Evolutionary conservation across 225 moss, liverwort and hornwort species (phyloP).

Genomic region (Asterella californica): DNA sequence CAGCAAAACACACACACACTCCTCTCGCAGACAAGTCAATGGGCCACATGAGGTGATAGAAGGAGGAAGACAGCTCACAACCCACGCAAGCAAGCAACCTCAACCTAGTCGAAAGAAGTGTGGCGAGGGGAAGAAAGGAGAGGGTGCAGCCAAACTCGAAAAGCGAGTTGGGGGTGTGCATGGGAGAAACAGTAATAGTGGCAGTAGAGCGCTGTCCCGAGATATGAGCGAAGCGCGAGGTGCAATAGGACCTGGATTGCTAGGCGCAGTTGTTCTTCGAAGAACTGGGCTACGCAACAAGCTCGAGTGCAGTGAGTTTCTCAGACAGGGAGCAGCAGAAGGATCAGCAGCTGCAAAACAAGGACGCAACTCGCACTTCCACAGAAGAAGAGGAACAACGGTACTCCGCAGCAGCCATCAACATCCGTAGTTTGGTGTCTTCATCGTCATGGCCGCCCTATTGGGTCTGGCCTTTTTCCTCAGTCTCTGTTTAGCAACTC

Average conservation of each 20-base stretch:
- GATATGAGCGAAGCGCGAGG: constrained; percentile 8
- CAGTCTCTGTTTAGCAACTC: constrained; percentile 10
- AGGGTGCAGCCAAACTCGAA: neutral
- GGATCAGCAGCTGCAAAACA: neutral
- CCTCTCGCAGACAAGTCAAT: constrained; percentile 13
- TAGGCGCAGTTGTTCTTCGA: neutral
- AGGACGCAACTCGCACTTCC: neutral
- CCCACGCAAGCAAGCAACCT: constrained; percentile 7
- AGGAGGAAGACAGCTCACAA: constrained; percentile 20
- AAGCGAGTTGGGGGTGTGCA: neutral
- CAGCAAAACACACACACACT: neutral
- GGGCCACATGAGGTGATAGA: constrained; percentile 2
- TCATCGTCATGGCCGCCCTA: constrained; percentile 34
- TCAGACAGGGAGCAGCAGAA: neutral
- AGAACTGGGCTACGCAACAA: neutral
- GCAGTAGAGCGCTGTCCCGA: neutral
- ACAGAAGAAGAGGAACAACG: neutral
- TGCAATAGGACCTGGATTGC: neutral
- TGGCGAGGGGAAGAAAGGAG: neutral
- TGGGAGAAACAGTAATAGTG: neutral
- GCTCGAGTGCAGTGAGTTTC: neutral
- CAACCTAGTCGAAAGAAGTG: neutral
- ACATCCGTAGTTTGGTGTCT: constrained; percentile 19
- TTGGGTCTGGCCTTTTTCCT: constrained; percentile 30
- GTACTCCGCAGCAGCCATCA: neutral